Conservation (phyloP, 768 basidiomycete species). For the Mrakia hoshinonis region DNA sequence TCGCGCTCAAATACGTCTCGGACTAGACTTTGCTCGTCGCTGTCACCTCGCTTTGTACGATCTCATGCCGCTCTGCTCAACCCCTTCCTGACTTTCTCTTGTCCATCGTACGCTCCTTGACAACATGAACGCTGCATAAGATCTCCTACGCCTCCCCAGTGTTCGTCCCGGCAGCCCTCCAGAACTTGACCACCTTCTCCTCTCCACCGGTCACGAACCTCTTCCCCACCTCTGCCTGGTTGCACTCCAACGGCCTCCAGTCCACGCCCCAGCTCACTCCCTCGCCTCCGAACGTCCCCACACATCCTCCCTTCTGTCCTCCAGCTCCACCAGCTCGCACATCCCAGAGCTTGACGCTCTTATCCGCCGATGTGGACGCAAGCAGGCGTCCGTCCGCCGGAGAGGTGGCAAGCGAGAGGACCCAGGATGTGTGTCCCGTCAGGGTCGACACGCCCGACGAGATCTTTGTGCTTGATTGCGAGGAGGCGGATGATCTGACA, state of each 20-base stretch:
- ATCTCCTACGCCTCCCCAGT: neutral
- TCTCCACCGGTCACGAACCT: constrained; percentile 28
- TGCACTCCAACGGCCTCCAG: constrained; percentile 24
- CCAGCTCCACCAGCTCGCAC: constrained; percentile 39
- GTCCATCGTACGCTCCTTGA: neutral
- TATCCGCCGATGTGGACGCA: constrained; percentile 62
- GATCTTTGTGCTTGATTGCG: constrained; percentile 50
- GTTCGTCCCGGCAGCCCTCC: neutral
- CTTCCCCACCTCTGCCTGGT: constrained; percentile 27
- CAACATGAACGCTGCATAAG: neutral
- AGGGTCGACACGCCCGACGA: constrained; percentile 63
- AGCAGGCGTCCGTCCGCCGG: constrained; percentile 64
- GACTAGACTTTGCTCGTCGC: neutral
- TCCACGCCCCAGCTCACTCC: constrained; percentile 23
- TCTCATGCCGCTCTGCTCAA: too few relatives aligned
- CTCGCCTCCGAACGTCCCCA: constrained; percentile 13
- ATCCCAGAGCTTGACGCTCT: constrained; percentile 81
- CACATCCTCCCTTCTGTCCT: constrained; percentile 26
- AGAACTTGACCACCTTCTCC: constrained; percentile 22
- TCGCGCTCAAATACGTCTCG: neutral
- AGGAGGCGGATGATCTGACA: constrained; percentile 49
- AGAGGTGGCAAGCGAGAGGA: constrained; percentile 69
- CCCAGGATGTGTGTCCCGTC: constrained; percentile 85
- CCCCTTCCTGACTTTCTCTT: too few relatives aligned
- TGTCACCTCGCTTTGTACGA: too few relatives aligned